phyloP scores from a whole-genome alignment of 495 filamentous ascomycete species.

The Penicillium angulare region DNA sequence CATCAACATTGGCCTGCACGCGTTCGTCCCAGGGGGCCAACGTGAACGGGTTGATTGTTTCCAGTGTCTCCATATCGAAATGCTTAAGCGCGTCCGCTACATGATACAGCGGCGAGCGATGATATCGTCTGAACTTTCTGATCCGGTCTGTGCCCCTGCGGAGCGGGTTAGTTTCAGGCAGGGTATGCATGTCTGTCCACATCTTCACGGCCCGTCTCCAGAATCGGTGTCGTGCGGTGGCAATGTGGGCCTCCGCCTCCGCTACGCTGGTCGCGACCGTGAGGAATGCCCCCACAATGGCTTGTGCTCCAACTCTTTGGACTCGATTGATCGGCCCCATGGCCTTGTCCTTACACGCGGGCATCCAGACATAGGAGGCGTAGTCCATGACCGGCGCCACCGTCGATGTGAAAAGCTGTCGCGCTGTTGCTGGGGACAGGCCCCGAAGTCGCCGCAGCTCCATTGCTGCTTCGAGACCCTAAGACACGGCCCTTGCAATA shows the following conservation, averaged over 20 bases:
- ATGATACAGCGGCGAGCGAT: slow-evolving; percentile 3
- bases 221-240: slow-evolving; percentile 13
- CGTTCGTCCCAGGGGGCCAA: neutral
- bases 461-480: slow-evolving; percentile 29
- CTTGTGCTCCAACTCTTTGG: slow-evolving; percentile 28
- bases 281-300: slow-evolving; percentile 20
- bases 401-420: slow-evolving; percentile 29
- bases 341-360: slow-evolving; percentile 2
- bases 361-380: slow-evolving; percentile 32
- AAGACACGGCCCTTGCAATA: slow-evolving; percentile 30
- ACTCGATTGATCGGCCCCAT: slow-evolving; percentile 11
- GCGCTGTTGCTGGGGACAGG: slow-evolving; percentile 26
- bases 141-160: slow-evolving; percentile 1
- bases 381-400: slow-evolving; percentile 34
- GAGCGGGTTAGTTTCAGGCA: slow-evolving; percentile 1
- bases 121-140: slow-evolving; percentile 2
- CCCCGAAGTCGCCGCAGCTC: slow-evolving; percentile 26
- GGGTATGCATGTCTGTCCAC: slow-evolving; percentile 6
- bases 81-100: slow-evolving; percentile 1
- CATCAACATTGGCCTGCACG: neutral
- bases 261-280: slow-evolving; percentile 8
- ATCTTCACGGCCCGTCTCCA: slow-evolving; percentile 25
- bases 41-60: slow-evolving; percentile 2
- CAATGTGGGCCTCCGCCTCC: slow-evolving; percentile 15
- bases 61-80: slow-evolving; percentile 2